These are phyloP conservation scores for Lipomyces sp. DNA, from an alignment of 805 yeast genomes.

Conservation along the genomic window DNA sequence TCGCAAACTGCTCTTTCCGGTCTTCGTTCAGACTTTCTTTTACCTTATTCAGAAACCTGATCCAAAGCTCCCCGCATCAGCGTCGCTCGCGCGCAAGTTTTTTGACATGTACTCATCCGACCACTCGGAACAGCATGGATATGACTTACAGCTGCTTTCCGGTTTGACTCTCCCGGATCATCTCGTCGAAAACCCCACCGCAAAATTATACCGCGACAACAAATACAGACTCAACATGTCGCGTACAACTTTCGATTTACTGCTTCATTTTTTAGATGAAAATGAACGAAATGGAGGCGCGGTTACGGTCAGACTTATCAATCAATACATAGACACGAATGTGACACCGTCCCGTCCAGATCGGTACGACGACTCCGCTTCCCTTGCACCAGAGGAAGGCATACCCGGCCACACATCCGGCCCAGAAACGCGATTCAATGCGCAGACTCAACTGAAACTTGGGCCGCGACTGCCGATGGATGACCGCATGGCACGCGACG, in stretches of 20 bases:
- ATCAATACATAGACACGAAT: conserved; percentile 63
- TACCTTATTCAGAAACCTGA: conserved; percentile 68
- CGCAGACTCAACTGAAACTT: conserved; percentile 62
- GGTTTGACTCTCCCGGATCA: conserved; percentile 79
- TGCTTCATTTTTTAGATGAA: conserved; percentile 83
- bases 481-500: conserved; percentile 76
- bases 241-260: conserved; percentile 76
- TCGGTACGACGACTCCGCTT: conserved; percentile 39
- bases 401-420: conserved; percentile 36
- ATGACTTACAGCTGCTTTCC: conserved; percentile 67
- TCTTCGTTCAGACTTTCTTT: conserved; percentile 85
- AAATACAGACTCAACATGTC: conserved; percentile 75
- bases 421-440: conserved; percentile 60
- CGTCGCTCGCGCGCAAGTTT: conserved; percentile 58
- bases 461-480: conserved; percentile 79
- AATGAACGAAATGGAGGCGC: conserved; percentile 92
- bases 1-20: conserved; percentile 77
- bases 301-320: conserved; percentile 75
- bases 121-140: conserved; percentile 70
- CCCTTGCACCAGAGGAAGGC: conserved; percentile 48
- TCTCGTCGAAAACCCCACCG: conserved; percentile 74
- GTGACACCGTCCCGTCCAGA: conserved; percentile 39
- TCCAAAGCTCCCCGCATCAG: conserved; percentile 33
- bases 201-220: conserved; percentile 67
- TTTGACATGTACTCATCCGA: conserved; percentile 71